Percentiles rank a stretch among this genome's conserved stretches.
These are phyloP conservation scores for Glycine tomentella DNA, from an alignment of 306 rosid species.

Conservation along the genomic window DNA sequence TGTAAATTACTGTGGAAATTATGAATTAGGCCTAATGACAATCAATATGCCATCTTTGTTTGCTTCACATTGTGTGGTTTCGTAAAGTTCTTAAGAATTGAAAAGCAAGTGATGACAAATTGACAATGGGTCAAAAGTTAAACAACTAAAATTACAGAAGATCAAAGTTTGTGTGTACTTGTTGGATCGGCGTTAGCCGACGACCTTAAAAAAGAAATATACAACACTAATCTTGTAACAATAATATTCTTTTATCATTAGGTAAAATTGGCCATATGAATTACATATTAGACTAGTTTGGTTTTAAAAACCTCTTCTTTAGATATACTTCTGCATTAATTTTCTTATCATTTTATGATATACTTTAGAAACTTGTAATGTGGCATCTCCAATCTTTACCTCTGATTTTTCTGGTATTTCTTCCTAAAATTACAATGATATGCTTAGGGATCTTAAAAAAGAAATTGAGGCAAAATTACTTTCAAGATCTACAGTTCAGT, in stretches of 20 bases:
- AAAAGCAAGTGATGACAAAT: neutral
- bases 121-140: neutral
- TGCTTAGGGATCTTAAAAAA: neutral
- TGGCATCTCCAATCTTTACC: neutral
- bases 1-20: constrained; percentile 41
- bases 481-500: neutral
- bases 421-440: neutral
- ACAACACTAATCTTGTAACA: neutral
- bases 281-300: too few relatives aligned
- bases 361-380: neutral
- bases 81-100: neutral
- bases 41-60: constrained; percentile 18
- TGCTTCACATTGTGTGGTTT: neutral
- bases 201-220: neutral
- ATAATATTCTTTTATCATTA: too few relatives aligned
- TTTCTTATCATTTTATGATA: too few relatives aligned
- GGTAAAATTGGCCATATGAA: too few relatives aligned
- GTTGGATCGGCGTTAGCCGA: neutral
- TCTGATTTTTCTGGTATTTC: neutral
- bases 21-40: neutral
- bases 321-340: too few relatives aligned
- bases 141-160: neutral
- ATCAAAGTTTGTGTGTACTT: neutral
- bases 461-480: neutral
- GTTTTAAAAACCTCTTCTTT: too few relatives aligned